Percentiles rank a stretch among this genome's conserved stretches.
These are phyloP conservation scores for Artemisia annua DNA, from an alignment of 129 eudicot species.

Conservation along the genomic window DNA sequence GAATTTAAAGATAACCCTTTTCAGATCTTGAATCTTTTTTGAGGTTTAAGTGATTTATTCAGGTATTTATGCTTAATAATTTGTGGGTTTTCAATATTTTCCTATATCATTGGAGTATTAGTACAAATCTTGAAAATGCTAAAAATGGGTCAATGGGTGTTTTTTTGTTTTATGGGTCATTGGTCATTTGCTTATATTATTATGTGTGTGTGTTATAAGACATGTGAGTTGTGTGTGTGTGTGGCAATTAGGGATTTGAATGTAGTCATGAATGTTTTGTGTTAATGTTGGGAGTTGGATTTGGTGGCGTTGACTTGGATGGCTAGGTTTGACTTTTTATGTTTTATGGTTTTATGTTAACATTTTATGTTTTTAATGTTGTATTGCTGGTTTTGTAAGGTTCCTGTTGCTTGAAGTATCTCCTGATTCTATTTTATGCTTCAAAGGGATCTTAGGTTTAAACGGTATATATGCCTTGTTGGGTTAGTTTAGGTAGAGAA, in stretches of 20 bases:
- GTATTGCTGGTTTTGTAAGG: constrained; percentile 25
- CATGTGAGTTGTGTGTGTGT: constrained; percentile 36
- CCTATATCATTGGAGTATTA: constrained; percentile 22
- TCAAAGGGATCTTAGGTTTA: constrained; percentile 25
- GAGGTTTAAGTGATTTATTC: not conserved
- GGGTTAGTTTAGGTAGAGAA: not conserved
- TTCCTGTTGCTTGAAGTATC: constrained; percentile 36
- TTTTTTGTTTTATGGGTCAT: constrained; percentile 26
- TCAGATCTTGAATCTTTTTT: constrained; percentile 6
- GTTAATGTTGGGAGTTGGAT: constrained; percentile 34
- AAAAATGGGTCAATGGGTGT: constrained; percentile 27
- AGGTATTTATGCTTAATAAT: too few relatives aligned
- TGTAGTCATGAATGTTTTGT: constrained; percentile 28
- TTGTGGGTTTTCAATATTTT: not conserved
- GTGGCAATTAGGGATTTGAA: constrained; percentile 39
- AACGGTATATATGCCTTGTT: constrained; percentile 10
- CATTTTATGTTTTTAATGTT: constrained; percentile 9
- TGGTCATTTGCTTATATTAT: not conserved
- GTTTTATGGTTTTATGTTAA: constrained; percentile 12
- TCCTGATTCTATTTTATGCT: constrained; percentile 16
- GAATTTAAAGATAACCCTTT: constrained; percentile 29
- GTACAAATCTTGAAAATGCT: constrained; percentile 18
- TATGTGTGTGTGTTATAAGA: constrained; percentile 5
- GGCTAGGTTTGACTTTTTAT: constrained; percentile 27
- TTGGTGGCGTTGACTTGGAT: constrained; percentile 38